Percentiles rank a stretch among this genome's conserved stretches.
Evolutionary conservation across 495 filamentous ascomycete species (phyloP).

Genomic region (Schizothecium vesticola): DNA sequence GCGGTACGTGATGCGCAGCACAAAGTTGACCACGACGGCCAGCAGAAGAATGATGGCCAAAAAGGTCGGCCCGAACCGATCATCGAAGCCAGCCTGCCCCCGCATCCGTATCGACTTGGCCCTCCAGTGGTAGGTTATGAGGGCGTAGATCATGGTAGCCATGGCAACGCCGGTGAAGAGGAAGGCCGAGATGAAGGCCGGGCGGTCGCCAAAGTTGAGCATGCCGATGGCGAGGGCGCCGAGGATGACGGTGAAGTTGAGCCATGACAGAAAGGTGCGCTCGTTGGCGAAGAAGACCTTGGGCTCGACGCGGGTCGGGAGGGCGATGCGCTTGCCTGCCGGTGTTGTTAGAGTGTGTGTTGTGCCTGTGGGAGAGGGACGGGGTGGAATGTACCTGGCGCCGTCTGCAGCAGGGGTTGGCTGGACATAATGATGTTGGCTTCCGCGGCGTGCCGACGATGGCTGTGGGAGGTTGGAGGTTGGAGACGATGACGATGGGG

Average conservation of each 20-base stretch:
- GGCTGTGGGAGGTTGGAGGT: neutral
- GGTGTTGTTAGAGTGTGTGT: constrained; percentile 2
- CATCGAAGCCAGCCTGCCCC: constrained; percentile 93
- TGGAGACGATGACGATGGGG: neutral
- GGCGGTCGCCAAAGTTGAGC: constrained; percentile 93
- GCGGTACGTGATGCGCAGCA: constrained; percentile 66
- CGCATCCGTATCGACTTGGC: constrained; percentile 86
- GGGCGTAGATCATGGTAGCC: constrained; percentile 90
- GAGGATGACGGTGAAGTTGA: constrained; percentile 98
- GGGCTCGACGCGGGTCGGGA: constrained; percentile 95
- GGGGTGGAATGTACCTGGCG: constrained; percentile 56
- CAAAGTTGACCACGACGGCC: constrained; percentile 90
- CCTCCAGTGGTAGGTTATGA: constrained; percentile 94
- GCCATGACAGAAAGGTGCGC: constrained; percentile 97
- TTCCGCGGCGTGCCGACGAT: neutral
- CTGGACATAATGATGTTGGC: constrained; percentile 65
- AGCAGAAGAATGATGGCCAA: constrained; percentile 76
- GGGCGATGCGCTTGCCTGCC: constrained; percentile 92
- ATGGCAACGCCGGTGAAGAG: constrained; percentile 94
- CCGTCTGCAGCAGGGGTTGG: constrained; percentile 88
- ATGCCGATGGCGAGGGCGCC: constrained; percentile 93
- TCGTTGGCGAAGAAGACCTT: constrained; percentile 99
- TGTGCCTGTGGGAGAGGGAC: neutral
- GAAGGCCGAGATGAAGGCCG: constrained; percentile 80
- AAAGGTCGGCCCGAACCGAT: constrained; percentile 87